These are phyloP conservation scores for Coprinellus micaceus DNA, from an alignment of 768 basidiomycete genomes.

Conservation along the genomic window DNA sequence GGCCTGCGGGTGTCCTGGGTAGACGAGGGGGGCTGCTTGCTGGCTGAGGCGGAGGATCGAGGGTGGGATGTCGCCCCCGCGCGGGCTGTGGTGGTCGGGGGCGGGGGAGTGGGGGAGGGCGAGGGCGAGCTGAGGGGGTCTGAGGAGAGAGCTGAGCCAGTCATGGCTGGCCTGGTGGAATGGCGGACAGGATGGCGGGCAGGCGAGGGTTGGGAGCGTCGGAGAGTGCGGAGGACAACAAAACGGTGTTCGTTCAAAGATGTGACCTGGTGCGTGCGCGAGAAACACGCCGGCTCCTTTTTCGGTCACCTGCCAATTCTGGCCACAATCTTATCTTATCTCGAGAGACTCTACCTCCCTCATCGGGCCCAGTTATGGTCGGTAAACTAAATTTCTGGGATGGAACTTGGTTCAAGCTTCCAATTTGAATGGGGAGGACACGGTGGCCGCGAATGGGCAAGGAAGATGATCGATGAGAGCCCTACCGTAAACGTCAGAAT, in stretches of 20 bases:
- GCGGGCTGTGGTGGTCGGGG: slow-evolving; percentile 17
- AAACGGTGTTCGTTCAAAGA: slow-evolving; percentile 14
- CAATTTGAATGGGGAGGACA: too few species aligned
- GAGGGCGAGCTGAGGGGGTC: slow-evolving; percentile 67
- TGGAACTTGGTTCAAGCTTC: too few species aligned
- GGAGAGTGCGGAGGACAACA: slow-evolving; percentile 21
- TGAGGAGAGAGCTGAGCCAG: slow-evolving; percentile 59
- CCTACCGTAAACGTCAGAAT: too few species aligned
- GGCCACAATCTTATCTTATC: slow-evolving; percentile 12
- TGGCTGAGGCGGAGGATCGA: slow-evolving; percentile 25
- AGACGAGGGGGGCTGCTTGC: slow-evolving; percentile 15
- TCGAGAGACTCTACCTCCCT: not conserved
- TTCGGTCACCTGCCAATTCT: slow-evolving; percentile 16
- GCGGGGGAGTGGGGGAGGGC: slow-evolving; percentile 57
- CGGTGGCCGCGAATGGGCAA: too few species aligned
- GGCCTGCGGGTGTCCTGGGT: slow-evolving; percentile 18
- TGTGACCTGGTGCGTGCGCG: slow-evolving; percentile 37
- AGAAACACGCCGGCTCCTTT: slow-evolving; percentile 31
- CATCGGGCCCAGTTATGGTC: not conserved
- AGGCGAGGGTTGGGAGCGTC: slow-evolving; percentile 13
- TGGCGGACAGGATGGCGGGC: slow-evolving; percentile 26
- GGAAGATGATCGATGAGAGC: too few species aligned
- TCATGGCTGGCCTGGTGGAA: slow-evolving; percentile 33
- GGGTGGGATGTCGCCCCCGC: slow-evolving; percentile 9
- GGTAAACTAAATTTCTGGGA: not conserved